These are phyloP conservation scores for Cornus florida DNA, from an alignment of 148 eudicot genomes.

Conservation along the genomic window DNA sequence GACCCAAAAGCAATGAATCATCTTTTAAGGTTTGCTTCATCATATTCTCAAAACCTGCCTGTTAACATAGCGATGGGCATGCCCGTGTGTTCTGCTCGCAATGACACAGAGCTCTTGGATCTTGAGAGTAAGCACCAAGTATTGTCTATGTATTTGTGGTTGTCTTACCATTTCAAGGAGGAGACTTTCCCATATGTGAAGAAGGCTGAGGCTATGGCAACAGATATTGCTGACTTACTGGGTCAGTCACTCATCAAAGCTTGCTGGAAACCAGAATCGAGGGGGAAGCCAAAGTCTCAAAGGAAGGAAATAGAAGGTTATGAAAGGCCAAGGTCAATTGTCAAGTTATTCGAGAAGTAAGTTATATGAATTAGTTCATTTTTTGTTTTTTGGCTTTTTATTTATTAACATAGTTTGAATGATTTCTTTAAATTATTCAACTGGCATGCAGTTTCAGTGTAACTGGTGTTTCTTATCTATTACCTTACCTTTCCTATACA, in stretches of 20 bases:
- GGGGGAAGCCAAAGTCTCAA: slow-evolving; percentile 48
- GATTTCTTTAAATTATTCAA: not conserved
- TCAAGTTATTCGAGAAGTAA: slow-evolving; percentile 52
- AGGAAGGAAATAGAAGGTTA: slow-evolving; percentile 53
- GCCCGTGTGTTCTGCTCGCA: slow-evolving; percentile 74
- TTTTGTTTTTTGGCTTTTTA: slow-evolving; percentile 1
- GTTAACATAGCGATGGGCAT: slow-evolving; percentile 94
- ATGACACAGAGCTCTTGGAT: slow-evolving; percentile 91
- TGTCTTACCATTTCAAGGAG: slow-evolving; percentile 82
- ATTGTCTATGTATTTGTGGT: slow-evolving; percentile 89
- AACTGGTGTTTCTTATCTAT: not conserved
- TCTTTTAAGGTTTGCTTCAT: slow-evolving; percentile 76
- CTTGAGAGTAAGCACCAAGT: slow-evolving; percentile 96
- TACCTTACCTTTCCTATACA: not conserved
- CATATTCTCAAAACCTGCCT: slow-evolving; percentile 70
- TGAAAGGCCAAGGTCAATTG: slow-evolving; percentile 74
- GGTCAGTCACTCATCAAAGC: slow-evolving; percentile 79
- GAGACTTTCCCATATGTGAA: slow-evolving; percentile 76
- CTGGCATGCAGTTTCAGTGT: not conserved
- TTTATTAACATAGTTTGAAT: not conserved
- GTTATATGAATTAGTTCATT: slow-evolving; percentile 22
- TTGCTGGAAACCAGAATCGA: slow-evolving; percentile 86
- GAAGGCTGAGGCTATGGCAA: slow-evolving; percentile 92
- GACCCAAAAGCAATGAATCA: slow-evolving; percentile 97
- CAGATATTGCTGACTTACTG: slow-evolving; percentile 71